Base-by-base conservation (phyloP, 2,329 filamentous ascomycete species). In the Dactylella cylindrospora region DNA sequence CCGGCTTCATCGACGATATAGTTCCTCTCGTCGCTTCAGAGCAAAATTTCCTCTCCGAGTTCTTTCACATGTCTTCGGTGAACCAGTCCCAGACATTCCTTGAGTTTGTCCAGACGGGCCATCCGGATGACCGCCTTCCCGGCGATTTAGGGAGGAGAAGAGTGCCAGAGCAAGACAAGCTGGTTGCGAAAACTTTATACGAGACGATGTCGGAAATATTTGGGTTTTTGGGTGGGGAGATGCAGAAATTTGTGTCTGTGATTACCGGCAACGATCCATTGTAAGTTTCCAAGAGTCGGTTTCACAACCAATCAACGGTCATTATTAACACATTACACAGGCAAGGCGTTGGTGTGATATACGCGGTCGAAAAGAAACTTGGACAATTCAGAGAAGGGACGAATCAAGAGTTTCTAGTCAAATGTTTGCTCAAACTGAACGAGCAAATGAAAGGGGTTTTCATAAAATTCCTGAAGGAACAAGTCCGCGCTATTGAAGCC, bases 21-120 rank as follows among this genome's bases (percentile, higher is more conserved):
- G 76, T 90, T 36, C 88, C 86, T 4, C 79, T 95, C 52, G 84
- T 96, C 57, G 84, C 89, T 67, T 90, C 91, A 72, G 93, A 98
- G 74, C 91, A 98, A 72, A 97, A 96, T 71, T 98, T 97, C 71
- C 78, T 96, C 41, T 84, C 95, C n/a, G 89, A 95, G 68, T 93
- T 96, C 72, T 97, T 97, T 79, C 91, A 97, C 68, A 83, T 93
- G 20, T 88, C 86, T n/a, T 94, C 89, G 1, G 78, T 91, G 22
- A 85, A 90, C 68, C 84, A 83, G 28, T 74, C 81, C 12, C 65
- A 62, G 26, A 49, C 55, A 15, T 97, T 96, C 70, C 79, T 86
- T 1, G 93, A 97, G 66, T 80, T 85, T 2, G 85, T 96, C 13
- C 77, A 80, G 15, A 78, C 80, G 1, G 77, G 78, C 1, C 75